Base-by-base conservation (phyloP, 305 asterid genomes). In the Fraxinus sp. region DNA sequence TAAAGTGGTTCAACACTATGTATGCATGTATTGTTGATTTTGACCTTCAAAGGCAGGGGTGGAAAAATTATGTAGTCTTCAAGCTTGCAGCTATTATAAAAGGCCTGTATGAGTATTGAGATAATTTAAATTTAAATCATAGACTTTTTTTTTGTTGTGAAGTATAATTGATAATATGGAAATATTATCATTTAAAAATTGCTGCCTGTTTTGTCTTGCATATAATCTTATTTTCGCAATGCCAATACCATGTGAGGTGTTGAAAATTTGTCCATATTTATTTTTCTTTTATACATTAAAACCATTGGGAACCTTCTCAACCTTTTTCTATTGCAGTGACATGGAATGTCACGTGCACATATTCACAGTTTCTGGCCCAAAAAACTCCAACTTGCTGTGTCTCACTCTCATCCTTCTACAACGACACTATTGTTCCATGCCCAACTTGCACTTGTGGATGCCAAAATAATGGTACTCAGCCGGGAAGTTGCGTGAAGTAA, bases 391-490 rank as follows among this genome's bases (percentile, higher is more conserved):
- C 88, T 9, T 94, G 98, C 81, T 94, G 98, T 4, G 97, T 92
- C 39, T 94, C 98, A 0, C 86, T 94, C 59, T 94, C 97, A 5
- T 90, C 97, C 0, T 91, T 93, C 78, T 91, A 93, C 85, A 94
- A 91, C 1, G 91, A 89, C 55, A 93, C 93, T 0, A 91, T 94
- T 66, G 97, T 94, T 7, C 96, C 94, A 5, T 94, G 98, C 87
- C 98, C 98, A 52, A 91, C 96, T 7, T 94, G 98, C 81, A 86
- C 96, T 4, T 94, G 98, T 83, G 98, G 98, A 81, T 94, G 98
- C 91, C 88, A 88, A 88, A 90, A 84, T 71, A 89, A 90, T 82
- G 59, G 81, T 44, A 87, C 95, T 74, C 91, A 89, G 77, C 89
- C 90, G 4, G 98, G 93, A 78, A 88, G 90, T 71, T 94, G 98